Conservation (phyloP, 495 filamentous ascomycete genomes). For the Podospora bellae-mahoneyi region DNA sequence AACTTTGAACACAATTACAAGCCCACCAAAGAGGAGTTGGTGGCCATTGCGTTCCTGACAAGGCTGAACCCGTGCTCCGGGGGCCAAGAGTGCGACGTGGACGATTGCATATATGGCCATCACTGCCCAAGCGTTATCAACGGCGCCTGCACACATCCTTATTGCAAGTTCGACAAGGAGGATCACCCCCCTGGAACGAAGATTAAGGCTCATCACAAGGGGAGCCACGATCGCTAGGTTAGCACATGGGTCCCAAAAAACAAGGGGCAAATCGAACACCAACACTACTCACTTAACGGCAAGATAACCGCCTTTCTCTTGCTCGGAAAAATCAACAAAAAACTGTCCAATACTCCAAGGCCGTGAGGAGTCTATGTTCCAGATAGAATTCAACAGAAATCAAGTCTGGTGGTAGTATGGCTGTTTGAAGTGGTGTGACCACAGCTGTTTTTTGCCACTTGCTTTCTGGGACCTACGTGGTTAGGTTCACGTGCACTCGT, state of each 20-base stretch:
- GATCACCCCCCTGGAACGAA: conserved; percentile 52
- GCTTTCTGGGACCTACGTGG: no score
- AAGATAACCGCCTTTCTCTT: no score
- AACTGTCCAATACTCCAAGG: no score
- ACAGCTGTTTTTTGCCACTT: no score
- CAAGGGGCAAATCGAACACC: no score
- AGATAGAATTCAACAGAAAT: no score
- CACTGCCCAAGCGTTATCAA: conserved; percentile 45
- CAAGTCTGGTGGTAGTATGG: no score
- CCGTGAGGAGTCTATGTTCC: no score
- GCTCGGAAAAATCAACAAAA: no score
- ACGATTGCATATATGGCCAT: conserved; percentile 84
- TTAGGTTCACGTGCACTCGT: neutral
- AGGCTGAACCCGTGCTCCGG: conserved; percentile 75
- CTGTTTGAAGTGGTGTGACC: no score
- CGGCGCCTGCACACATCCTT: conserved; percentile 41
- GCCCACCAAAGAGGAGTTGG: conserved; percentile 62
- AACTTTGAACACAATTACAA: conserved; percentile 73
- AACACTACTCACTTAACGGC: no score
- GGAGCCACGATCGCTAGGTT: neutral
- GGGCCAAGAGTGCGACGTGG: conserved; percentile 68
- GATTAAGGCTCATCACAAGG: conserved; percentile 35
- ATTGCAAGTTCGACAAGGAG: conserved; percentile 46
- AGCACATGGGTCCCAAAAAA: no score
- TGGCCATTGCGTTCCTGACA: conserved; percentile 65